Evolutionary conservation across 306 rosid species (phyloP), one percentile per base, ranked within the genome.

Genomic region (Vigna nakashimae): DNA sequence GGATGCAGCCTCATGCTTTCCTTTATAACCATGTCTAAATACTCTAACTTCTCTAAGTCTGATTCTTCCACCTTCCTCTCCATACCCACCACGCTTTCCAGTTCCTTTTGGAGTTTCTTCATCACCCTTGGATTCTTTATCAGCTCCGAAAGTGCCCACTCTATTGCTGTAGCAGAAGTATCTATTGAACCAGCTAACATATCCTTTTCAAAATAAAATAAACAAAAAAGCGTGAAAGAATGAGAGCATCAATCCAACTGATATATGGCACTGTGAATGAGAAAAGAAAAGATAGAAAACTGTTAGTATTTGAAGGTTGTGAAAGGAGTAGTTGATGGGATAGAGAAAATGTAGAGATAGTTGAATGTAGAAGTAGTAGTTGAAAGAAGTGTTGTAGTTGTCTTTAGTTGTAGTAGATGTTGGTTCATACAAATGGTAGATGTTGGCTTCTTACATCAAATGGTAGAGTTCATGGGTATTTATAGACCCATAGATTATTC

Each of bases 1-100:
- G 97, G 92, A 68, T 89, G 97, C 9, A 89, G 16, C 79, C 97
- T 84, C 30, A 86, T 1, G 75, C 74, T 84, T 80, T 91, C 97
- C 57, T 89, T 89, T 5, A 89, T 30, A 3, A 89, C 87, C 90
- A 81, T 86, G 67, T 84, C 74, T 50, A 91, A 59, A 75, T 87
- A 85, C 28, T 64, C 57, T 36, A 91, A 57, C 10, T 78, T 81
- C 2, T 48, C 80, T 76, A 91, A 77, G 78, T 91, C 91, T 59
- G 89, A 81, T 84, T 89, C 93, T 30, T 84, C 86, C 73, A 89
- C 92, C 70, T 38, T 77, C 38, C 91, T 89, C 77, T 89, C 82
- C 71, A 83, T 65, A 6, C 94, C 90, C 8, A 89, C 91, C 62
- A 88, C 84, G 2, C 7, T 64, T 75, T 88, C 83, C 20, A 89